Evolutionary conservation across 1,284 basidiomycete species (phyloP), one percentile per base, ranked within the genome.

Genomic region (Pascua guehoae): DNA sequence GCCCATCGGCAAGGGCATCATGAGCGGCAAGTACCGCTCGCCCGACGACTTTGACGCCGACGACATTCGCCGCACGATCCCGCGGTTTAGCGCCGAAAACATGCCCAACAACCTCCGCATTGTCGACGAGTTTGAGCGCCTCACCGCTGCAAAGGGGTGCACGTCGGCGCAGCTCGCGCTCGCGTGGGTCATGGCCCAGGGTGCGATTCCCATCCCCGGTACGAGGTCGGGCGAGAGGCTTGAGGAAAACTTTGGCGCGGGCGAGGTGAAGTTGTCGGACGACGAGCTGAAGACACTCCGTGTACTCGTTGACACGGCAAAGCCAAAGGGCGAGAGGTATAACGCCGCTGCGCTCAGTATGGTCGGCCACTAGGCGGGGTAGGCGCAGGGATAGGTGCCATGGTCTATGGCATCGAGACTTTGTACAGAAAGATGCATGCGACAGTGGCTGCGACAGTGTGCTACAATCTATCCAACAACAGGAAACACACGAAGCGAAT

Each of bases 111-210:
- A 79, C 57, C 49, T 79, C 42, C 42, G 56, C 42, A 62, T 74
- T 46, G 75, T 64, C 44, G 73, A 56, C 59, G 67, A 56, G 55
- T 73, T 69, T 18, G 44, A 62, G 17, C 42, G 51, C 36, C 52
- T 78, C 32, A 74, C 75, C 12, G 45, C 63, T 18, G 64, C 64
- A 54, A 76, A 77, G 60, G 67, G 69, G 5, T 69, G 68, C 43
- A 74, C 78, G 0, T 56, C 75, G 1, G 66, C 71, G 1, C 79
- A 80, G 62, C 60, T 80, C 2, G 69, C 73, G 12, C 63, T 81
- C 7, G 78, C 79, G 1, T 81, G 80, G 80, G 67, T 80, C 39
- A 66, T 76, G 12, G 65, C 66, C 0, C 76, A 78, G 56, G 75
- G 74, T 1, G 70, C 69, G 2, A 72, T 78, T 42, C 72, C 78